Base-by-base conservation (phyloP, 2,329 filamentous ascomycete species). In the Fusarium anthophilum region DNA sequence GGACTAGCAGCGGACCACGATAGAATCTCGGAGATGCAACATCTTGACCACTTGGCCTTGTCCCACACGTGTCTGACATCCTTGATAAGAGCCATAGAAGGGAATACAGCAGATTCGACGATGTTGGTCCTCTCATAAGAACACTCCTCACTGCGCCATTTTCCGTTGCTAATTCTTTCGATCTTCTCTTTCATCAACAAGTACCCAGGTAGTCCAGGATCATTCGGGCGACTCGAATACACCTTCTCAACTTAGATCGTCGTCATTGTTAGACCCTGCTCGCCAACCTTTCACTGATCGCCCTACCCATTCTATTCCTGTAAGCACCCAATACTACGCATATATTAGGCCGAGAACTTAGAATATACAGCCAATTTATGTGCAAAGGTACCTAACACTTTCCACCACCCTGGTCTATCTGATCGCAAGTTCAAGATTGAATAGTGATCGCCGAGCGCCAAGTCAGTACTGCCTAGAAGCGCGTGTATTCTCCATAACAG, bases 101-200 rank as follows among this genome's bases (percentile, higher is more conserved):
- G 8, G 18, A 18, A 48, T 26, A 18, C 45, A 53, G 51, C 35
- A 28, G n/a, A 47, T 35, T 39, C 41, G 41, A 32, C 13, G 22
- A 30, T 26, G 15, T 24, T 59, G 47, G 26, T 15, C 22, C 47
- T 28, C 20, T 22, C 30, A 60, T 24, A 56, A 58, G 15, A 59
- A 41, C 37, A 55, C 50, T 44, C 39, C 43, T 61, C 50, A 45
- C 55, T 75, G 57, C 72, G 72, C 54, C 60, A 50, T 73, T 74
- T 63, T 66, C 26, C 15, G 38, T 43, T 58, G 17, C 53, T 41
- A 11, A 14, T 37, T 51, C n/a, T 44, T n/a, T 54, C 44, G 13
- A 43, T 24, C 28, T 20, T 28, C 41, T n/a, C 41, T 45, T 53
- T 41, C 10, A 24, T 51, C 10, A 24, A 26, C 26, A 30, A 48